Percentiles rank a stretch among this genome's conserved stretches.
phyloP scores from a whole-genome alignment of 495 filamentous ascomycete species.

The Penicillium canescens region DNA sequence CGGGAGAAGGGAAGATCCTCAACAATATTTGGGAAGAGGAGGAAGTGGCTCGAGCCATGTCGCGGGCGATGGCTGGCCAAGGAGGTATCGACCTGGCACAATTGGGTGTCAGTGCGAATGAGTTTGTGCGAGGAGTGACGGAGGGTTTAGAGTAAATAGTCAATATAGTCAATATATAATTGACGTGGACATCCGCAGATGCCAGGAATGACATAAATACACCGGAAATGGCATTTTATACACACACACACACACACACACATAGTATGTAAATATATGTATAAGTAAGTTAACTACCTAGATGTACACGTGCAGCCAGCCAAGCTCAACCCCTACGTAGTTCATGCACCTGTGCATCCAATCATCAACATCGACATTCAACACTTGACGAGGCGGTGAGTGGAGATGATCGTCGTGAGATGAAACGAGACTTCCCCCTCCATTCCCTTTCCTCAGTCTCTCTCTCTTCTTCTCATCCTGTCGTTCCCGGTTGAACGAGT shows the following conservation, averaged over 20 bases:
- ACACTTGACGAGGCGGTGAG: conserved; percentile 25
- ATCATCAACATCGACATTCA: conserved; percentile 10
- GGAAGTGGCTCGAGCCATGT: conserved; percentile 56
- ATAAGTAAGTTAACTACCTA: too few relatives aligned
- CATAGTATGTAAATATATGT: not conserved
- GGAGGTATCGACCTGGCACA: conserved; percentile 49
- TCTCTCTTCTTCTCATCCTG: not conserved
- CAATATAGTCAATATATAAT: not conserved
- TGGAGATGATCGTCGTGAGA: conserved; percentile 25
- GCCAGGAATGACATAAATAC: conserved; percentile 5
- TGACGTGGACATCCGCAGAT: too few relatives aligned
- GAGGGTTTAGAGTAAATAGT: conserved; percentile 34
- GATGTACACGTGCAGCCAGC: not conserved
- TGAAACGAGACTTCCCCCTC: conserved; percentile 26
- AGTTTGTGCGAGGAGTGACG: conserved; percentile 45
- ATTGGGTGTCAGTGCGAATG: conserved; percentile 44
- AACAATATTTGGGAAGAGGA: conserved; percentile 53
- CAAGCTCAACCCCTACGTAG: not conserved
- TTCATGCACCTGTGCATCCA: conserved; percentile 1
- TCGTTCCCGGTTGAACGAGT: conserved; percentile 10
- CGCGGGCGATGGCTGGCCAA: conserved; percentile 45
- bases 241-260: not conserved
- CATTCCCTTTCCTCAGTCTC: not conserved
- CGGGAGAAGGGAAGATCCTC: conserved; percentile 27
- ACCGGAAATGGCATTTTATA: conserved; percentile 7